These are phyloP conservation scores for Collybiopsis luxurians DNA, from an alignment of 768 basidiomycete genomes.

Conservation along the genomic window DNA sequence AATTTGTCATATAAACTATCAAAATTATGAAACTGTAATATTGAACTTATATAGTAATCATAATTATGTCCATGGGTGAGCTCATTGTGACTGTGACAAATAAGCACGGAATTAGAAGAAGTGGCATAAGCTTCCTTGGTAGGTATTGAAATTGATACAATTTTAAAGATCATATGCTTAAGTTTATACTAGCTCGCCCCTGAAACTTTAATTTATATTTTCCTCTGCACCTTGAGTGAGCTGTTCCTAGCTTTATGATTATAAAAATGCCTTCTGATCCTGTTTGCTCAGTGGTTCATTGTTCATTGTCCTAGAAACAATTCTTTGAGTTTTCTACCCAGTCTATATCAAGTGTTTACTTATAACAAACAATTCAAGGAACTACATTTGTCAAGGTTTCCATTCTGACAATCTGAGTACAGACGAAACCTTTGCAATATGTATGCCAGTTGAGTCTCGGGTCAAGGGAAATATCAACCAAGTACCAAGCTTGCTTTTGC, in stretches of 20 bases:
- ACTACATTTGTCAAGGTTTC: constrained; percentile 7
- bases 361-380: constrained; percentile 6
- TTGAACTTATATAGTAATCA: too few species aligned
- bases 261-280: background rate
- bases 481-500: too few species aligned
- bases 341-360: constrained; percentile 9
- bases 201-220: constrained; percentile 8
- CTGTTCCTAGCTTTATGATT: background rate
- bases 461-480: background rate
- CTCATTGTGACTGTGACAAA: too few species aligned
- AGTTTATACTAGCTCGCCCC: background rate
- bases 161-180: background rate
- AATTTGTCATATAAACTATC: too few species aligned
- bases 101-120: too few species aligned
- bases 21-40: too few species aligned
- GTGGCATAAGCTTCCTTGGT: too few species aligned
- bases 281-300: background rate
- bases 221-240: constrained; percentile 1
- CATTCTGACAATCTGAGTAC: background rate
- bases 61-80: too few species aligned
- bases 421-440: background rate
- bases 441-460: background rate
- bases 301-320: background rate
- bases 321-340: background rate
- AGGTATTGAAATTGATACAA: background rate